Evolutionary conservation across 306 rosid genomes (phyloP), one percentile per base, ranked within the genome.

Genomic region (Cicer pinnatifidum): DNA sequence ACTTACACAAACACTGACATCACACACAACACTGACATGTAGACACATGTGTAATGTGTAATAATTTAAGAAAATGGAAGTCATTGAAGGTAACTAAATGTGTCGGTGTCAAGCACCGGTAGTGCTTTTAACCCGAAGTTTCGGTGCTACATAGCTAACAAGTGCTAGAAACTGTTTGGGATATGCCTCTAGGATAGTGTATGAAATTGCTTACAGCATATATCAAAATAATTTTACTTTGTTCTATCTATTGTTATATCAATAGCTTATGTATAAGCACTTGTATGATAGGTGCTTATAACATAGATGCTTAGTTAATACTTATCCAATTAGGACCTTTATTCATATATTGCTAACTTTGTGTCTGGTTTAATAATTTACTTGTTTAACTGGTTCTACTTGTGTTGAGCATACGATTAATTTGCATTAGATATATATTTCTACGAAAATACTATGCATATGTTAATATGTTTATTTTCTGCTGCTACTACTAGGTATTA

Each of bases 331-430:
- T 48, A 12, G 54, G 7, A 66, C 1, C 11, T 66, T 63, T 54
- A 67, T 19, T 39, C 67, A 23, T 50, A 16, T 50, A 16, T 51
- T 51, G 58, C 28, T 51, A 28, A 28, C 35, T 28, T 19, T 13
- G 11, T 75, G 71, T 62, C 41, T 8, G 43, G 69, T 48, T 17
- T 48, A 51, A 17, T 59, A 28, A 28, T 28, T 53, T 59, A 23
- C 13, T 58, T 80, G 59, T 40, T 73, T 44, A 6, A 43, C 60
- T 69, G 12, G 39, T 65, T 20, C 13, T 58, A 3, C 50, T 45
- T 56, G 62, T 68, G 6, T 61, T 37, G 13, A 12, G 67, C 20
- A 33, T 69, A 52, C 41, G n/a, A 39, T 81, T 19, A 9, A 62
- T 13, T 46, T 70, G 33, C 17, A n/a, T 63, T 12, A 63, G 44